Evolutionary conservation across 805 yeast genomes (phyloP).

Genomic region (Kodamaea kaohsiungensis): DNA sequence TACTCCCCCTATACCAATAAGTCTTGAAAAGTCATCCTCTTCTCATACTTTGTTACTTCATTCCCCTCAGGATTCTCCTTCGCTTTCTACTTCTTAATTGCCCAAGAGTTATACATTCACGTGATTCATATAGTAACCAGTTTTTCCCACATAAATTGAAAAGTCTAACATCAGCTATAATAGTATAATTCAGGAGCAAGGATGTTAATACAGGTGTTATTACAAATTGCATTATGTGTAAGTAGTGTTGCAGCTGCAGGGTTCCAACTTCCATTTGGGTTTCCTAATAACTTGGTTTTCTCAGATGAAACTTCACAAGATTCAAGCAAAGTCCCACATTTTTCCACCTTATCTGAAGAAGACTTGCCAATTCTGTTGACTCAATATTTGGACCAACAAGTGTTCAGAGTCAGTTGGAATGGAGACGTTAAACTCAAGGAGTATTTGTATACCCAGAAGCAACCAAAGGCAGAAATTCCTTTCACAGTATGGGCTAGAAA

Average conservation of each 20-base stretch:
- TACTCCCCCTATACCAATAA: not conserved
- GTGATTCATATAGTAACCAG: not conserved
- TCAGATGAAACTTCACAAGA: not conserved
- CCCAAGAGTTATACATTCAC: not conserved
- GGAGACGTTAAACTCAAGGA: conserved; percentile 17
- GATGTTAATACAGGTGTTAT: not conserved
- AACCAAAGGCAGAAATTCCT: conserved; percentile 2
- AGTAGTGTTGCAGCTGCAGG: conserved; percentile 2
- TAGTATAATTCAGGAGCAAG: not conserved
- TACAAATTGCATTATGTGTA: not conserved
- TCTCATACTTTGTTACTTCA: not conserved
- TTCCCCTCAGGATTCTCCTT: not conserved
- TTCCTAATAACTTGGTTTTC: not conserved
- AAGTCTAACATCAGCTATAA: not conserved
- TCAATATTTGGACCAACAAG: conserved; percentile 44
- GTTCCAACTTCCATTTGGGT: conserved; percentile 7
- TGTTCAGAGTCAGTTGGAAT: conserved; percentile 43
- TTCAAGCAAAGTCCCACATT: conserved; percentile 24
- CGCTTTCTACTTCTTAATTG: not conserved
- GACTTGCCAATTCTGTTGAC: conserved; percentile 42
- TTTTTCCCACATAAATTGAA: not conserved
- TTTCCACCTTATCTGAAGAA: conserved; percentile 23
- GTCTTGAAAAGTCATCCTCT: not conserved
- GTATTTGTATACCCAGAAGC: conserved; percentile 18
- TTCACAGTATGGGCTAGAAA: conserved; percentile 52